Percentiles rank a stretch among this genome's conserved stretches.
Evolutionary conservation across 2,329 filamentous ascomycete species (phyloP).

Genomic region (Colletotrichum lentis): DNA sequence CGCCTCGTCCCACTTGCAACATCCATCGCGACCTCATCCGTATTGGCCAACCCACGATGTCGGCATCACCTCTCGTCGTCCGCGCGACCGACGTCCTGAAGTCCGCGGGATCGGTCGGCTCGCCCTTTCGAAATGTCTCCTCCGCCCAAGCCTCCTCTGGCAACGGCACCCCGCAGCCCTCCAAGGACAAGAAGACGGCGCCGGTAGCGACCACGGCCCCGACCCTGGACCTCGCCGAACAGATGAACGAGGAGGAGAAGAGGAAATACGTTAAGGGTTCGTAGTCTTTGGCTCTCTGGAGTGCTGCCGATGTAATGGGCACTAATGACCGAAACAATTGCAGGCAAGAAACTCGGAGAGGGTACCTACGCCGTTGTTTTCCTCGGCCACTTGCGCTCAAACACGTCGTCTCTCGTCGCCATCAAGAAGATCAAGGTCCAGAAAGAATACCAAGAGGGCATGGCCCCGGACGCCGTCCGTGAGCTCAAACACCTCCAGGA

Average conservation of each 20-base stretch:
- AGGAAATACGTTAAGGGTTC: slow-evolving; percentile 88
- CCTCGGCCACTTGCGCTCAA: slow-evolving; percentile 78
- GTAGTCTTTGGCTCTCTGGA: background rate
- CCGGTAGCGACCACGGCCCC: slow-evolving; percentile 46
- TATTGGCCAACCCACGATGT: slow-evolving; percentile 48
- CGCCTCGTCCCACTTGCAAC: slow-evolving; percentile 19
- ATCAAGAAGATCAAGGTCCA: slow-evolving; percentile 94
- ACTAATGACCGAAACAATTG: background rate
- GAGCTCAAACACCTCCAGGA: slow-evolving; percentile 97
- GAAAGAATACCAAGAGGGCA: slow-evolving; percentile 86
- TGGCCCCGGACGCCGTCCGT: slow-evolving; percentile 92
- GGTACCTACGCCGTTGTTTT: slow-evolving; percentile 98
- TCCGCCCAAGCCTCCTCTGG: slow-evolving; percentile 52
- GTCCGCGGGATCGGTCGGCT: slow-evolving; percentile 49
- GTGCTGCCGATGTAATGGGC: background rate
- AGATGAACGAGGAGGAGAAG: slow-evolving; percentile 82
- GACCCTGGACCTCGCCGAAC: slow-evolving; percentile 73
- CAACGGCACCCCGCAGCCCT: slow-evolving; percentile 55
- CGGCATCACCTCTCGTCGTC: slow-evolving; percentile 57
- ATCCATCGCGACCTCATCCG: slow-evolving; percentile 16
- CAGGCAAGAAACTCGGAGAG: slow-evolving; percentile 90
- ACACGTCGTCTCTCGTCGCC: slow-evolving; percentile 80
- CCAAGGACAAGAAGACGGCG: slow-evolving; percentile 32
- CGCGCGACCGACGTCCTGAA: slow-evolving; percentile 49
- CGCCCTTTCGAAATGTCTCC: slow-evolving; percentile 55